A percentile compares a stretch with the other conserved stretches of the same genome.
Evolutionary conservation across 2,329 filamentous ascomycete genomes (phyloP).

Genomic region (Aureobasidium vineae): DNA sequence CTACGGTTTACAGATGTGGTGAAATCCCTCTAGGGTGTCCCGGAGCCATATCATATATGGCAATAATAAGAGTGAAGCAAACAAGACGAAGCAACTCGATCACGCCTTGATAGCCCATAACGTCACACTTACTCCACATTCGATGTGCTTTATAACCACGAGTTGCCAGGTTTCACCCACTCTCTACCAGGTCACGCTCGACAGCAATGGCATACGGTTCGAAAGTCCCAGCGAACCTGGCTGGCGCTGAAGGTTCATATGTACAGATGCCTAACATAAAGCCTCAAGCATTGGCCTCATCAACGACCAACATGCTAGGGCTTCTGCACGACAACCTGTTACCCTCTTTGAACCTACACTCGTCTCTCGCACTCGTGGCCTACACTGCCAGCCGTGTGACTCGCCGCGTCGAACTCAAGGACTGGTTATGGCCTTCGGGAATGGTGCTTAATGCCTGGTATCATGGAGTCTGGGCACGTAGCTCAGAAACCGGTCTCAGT

Average conservation of each 20-base stretch:
- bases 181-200: neutral
- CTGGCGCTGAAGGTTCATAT: neutral
- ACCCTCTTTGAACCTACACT: conserved; percentile 56
- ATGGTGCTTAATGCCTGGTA: conserved; percentile 59
- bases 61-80: neutral
- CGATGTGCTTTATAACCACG: conserved; percentile 1
- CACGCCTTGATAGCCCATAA: neutral
- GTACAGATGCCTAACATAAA: neutral
- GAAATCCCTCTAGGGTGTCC: too few relatives aligned
- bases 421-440: conserved; percentile 57
- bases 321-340: conserved; percentile 54
- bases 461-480: conserved; percentile 55
- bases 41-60: neutral
- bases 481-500: conserved; percentile 49
- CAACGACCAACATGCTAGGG: conserved; percentile 31
- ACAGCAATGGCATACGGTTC: conserved; percentile 4
- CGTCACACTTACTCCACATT: conserved; percentile 11
- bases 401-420: conserved; percentile 59
- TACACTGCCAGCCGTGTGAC: conserved; percentile 55
- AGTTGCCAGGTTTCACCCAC: neutral
- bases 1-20: too few relatives aligned
- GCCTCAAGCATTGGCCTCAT: conserved; percentile 1
- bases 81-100: conserved; percentile 12
- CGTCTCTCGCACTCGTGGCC: conserved; percentile 52
- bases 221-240: neutral